Conservation (phyloP, 176 grass and related monocot species). For the Coix lacrymajobi region DNA sequence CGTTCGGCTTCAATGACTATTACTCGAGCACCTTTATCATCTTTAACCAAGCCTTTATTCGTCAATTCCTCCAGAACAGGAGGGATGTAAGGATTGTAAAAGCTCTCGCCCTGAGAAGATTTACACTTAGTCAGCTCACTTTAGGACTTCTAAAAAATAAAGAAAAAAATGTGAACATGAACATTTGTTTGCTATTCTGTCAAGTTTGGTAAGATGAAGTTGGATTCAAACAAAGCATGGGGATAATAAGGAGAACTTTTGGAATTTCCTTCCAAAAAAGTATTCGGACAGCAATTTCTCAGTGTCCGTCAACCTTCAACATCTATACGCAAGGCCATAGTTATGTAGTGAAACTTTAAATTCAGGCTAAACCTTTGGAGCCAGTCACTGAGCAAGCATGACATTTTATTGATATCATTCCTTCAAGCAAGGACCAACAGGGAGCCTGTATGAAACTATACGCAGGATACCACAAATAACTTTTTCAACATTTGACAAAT, state of each 20-base stretch:
- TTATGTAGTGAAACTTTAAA: neutral
- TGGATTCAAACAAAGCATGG: neutral
- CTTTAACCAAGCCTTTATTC: slow-evolving; percentile 53
- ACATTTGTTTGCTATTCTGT: neutral
- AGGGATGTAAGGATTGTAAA: slow-evolving; percentile 78
- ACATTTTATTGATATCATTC: neutral
- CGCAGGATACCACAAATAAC: neutral
- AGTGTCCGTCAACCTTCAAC: too few relatives aligned
- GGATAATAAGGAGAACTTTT: neutral
- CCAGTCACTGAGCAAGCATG: neutral
- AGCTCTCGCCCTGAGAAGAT: slow-evolving; percentile 72
- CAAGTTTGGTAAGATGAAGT: neutral
- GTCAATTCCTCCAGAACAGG: slow-evolving; percentile 57
- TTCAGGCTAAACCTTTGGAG: neutral
- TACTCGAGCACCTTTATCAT: slow-evolving; percentile 59
- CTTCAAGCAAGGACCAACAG: neutral
- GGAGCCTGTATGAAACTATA: neutral
- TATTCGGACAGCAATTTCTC: neutral
- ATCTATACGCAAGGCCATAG: neutral
- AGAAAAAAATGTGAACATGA: neutral
- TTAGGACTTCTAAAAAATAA: neutral
- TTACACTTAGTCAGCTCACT: neutral
- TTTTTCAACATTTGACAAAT: too few relatives aligned
- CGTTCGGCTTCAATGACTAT: slow-evolving; percentile 53
- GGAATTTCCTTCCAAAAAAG: neutral